These are phyloP conservation scores for Claviceps sp. DNA, from an alignment of 2,329 filamentous ascomycete species.

Conservation along the genomic window DNA sequence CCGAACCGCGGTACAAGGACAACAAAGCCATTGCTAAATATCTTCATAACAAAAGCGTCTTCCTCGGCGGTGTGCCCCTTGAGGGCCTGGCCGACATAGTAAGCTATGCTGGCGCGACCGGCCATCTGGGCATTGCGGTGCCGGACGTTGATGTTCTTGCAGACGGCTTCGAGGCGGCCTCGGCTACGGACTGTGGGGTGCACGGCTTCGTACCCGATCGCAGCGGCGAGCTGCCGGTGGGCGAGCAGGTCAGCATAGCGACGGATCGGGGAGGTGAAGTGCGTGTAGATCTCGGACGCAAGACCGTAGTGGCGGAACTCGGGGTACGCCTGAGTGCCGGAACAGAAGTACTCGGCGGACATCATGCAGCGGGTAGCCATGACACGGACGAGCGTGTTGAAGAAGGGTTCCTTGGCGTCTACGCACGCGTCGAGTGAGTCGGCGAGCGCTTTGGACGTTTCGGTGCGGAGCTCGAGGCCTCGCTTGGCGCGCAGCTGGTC, in stretches of 20 bases:
- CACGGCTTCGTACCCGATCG: slow-evolving; percentile 84
- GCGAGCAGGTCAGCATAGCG: slow-evolving; percentile 95
- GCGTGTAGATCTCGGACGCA: slow-evolving; percentile 93
- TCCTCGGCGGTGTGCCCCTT: slow-evolving; percentile 66
- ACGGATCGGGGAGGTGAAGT: slow-evolving; percentile 94
- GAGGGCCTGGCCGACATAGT: slow-evolving; percentile 93
- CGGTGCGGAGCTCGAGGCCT: slow-evolving; percentile 64
- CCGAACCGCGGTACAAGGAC: slow-evolving; percentile 93
- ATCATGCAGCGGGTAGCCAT: slow-evolving; percentile 99
- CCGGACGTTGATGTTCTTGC: slow-evolving; percentile 95
- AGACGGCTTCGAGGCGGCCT: slow-evolving; percentile 78
- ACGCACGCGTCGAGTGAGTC: slow-evolving; percentile 80
- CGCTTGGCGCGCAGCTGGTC: slow-evolving; percentile 85
- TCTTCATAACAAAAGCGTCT: slow-evolving; percentile 90
- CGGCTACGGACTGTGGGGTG: slow-evolving; percentile 70
- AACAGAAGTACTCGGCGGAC: slow-evolving; percentile 95
- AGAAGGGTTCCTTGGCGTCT: slow-evolving; percentile 75
- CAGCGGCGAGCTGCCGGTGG: slow-evolving; percentile 86
- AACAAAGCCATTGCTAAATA: slow-evolving; percentile 95
- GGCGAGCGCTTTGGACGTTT: slow-evolving; percentile 85
- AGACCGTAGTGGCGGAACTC: slow-evolving; percentile 97
- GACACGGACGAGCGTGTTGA: slow-evolving; percentile 96
- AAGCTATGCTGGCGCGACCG: slow-evolving; percentile 85
- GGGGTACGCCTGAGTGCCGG: slow-evolving; percentile 80
- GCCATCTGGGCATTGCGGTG: slow-evolving; percentile 96